Base-by-base conservation (phyloP, 2,329 filamentous ascomycete species). In the Aspergillus tanneri region DNA sequence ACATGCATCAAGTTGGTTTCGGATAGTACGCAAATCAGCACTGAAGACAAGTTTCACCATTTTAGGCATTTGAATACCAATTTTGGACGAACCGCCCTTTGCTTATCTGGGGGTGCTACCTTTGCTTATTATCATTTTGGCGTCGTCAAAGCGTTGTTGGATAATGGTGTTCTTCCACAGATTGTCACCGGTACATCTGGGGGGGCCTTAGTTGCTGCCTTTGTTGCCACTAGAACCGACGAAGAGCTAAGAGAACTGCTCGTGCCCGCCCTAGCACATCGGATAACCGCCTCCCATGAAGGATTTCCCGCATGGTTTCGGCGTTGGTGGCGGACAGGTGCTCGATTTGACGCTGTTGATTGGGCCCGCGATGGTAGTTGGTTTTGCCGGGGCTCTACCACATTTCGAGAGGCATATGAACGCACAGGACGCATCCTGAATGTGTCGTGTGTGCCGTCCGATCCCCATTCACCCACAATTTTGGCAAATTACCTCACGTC, bases 41-140 rank as follows among this genome's bases (percentile, higher is more conserved):
- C 77, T 14, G 85, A 91, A 19, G 84, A 86, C 66, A 97, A 96
- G 72, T 81, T 87, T 39, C 75, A 77, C 4, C 77, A 96, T 37
- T 96, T 96, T 75, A 95, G 92, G 67, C 87, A 95, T 52, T 77
- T 96, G 32, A 84, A 90, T 51, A 88, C 88, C 47, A 97, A 97
- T 66, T 96, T 87, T 61, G 93, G 93, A 23, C 85, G 92, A 23
- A 96, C 92, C 5, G 93, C 93, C 0, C 77, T 99, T 3, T 99
- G 92, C 64, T 76, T 99, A 1, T 96, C 90, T 4, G 93, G 93
- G 2, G 93, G 93, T 0, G 93, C 92, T 3, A 88, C 88, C 0
- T 96, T 99, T 70, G 90, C 93, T 4, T 97, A 96, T 67, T 97
- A 97, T 67, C 93, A 99, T 67, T 90, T 96, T 55, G 93, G 93